Evolutionary conservation across 2,329 filamentous ascomycete genomes (phyloP), one percentile per base, ranked within the genome.

Genomic region (Colletotrichum sojae): DNA sequence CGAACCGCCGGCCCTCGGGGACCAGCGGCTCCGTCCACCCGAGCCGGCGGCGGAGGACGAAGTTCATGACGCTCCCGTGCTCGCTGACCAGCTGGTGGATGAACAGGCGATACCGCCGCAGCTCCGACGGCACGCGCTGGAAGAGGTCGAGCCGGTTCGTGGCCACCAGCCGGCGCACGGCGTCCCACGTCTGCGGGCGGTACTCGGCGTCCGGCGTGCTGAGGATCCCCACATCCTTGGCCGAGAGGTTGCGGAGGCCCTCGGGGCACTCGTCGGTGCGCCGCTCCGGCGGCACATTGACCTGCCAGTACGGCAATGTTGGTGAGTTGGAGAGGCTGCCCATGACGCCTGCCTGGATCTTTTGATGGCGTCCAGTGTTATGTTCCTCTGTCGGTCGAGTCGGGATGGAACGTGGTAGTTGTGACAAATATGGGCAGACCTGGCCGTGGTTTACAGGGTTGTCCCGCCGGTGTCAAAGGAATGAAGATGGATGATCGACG

Each of bases 11-110:
- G 18, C 75, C 76, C 4, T 74, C 72, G 9, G 80, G 63, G 46
- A 65, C 61, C 40, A 72, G 64, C 61, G 53, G 58, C 52, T 55
- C 52, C 77, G 79, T 60, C 95, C 95, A 98, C 16, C 83, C 80
- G 65, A 98, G 82, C 56, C 94, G 84, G 77, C 94, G 83, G 27
- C 84, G 82, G 51, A 97, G 81, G 48, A 98, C 87, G 76, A 94
- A 98, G 60, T 88, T 84, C 86, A 93, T 90, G 59, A 97, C 88
- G 67, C 90, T 94, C 56, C 94, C 94, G 81, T 95, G 88, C 58
- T 90, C 82, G 71, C 85, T 83, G 70, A 87, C 87, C 22, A 97
- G 83, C 36, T 85, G 78, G 76, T 89, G 86, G 22, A 86, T 91
- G 79, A 90, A 97, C 67, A 88, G 85, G 6, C 92, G 86, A 77